These are phyloP conservation scores for Skeletonema marinoi DNA, from an alignment of 108 stramenopile genomes.

Conservation along the genomic window DNA sequence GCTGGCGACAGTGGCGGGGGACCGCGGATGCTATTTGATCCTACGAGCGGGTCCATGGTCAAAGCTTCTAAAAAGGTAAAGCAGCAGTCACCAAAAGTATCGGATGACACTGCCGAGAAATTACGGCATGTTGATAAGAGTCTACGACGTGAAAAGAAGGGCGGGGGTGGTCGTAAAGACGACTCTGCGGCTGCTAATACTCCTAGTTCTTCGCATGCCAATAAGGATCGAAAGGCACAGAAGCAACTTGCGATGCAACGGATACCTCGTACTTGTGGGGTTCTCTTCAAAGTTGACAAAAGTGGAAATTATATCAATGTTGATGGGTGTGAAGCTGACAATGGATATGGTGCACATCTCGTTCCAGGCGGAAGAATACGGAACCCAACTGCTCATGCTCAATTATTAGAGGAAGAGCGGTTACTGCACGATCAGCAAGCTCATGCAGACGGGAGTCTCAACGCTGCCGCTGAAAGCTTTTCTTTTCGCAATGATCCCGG, in stretches of 20 bases:
- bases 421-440: not conserved
- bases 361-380: conserved; percentile 80
- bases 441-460: not conserved
- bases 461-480: conserved; percentile 25
- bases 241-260: conserved; percentile 4
- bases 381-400: conserved; percentile 66
- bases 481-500: conserved; percentile 40
- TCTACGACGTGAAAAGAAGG: conserved; percentile 18
- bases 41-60: conserved; percentile 86
- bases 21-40: conserved; percentile 88
- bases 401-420: conserved; percentile 47
- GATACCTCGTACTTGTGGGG: conserved; percentile 81
- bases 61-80: conserved; percentile 56
- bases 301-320: conserved; percentile 66
- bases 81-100: not conserved
- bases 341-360: conserved; percentile 82
- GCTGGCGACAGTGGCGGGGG: conserved; percentile 31
- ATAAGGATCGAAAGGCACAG: not conserved
- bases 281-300: conserved; percentile 70
- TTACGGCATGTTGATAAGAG: conserved; percentile 29
- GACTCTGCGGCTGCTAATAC: conserved; percentile 7
- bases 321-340: conserved; percentile 82
- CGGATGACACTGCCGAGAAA: conserved; percentile 12
- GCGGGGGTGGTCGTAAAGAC: conserved; percentile 18
- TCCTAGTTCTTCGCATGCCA: not conserved